Evolutionary conservation across 2,329 filamentous ascomycete species (phyloP), one percentile per base, ranked within the genome.

Genomic region (Beauveria sp.): DNA sequence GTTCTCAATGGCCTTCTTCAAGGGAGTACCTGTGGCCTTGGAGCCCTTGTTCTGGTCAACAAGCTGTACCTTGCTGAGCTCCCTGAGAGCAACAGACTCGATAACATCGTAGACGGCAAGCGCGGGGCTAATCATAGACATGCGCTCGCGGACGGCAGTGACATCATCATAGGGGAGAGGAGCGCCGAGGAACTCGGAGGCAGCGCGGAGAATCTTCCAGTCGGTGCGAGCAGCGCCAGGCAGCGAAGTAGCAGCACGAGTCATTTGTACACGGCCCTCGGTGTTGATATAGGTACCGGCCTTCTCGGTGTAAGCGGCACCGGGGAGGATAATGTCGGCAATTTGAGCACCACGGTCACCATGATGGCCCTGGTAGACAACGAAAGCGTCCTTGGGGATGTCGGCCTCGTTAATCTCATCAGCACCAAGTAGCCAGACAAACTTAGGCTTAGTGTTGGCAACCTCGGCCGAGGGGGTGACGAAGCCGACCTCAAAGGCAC

Each of bases 331-430:
- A 62, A 99, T 85, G 70, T 99, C 93, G 54, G 94, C 94, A 64
- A 97, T 85, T 76, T 96, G 89, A 60, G 94, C 94, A 66, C 93
- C 94, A 58, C 85, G 85, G 78, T 99, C 94, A 76, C 94, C 94
- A 76, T 99, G 94, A 76, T 99, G 94, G 66, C 94, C 94, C 77
- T 99, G 94, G 81, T 99, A 99, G 70, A 99, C 85, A 64, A 99
- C 88, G 72, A 97, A 99, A 14, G 94, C 92, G 67, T 94, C 90
- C 81, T 94, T 96, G 69, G 94, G 94, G 62, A 99, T 90, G 68
- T 97, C 92, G 62, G 85, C 83, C 67, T 90, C 85, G 65, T 83
- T 82, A 71, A 97, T 83, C 79, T 99, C 94, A 73, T 99, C 94
- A 30, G 94, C 94, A 67, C 92, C 94, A 56, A 99, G 86, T 56